Percentiles rank a stretch among this genome's conserved stretches.
Evolutionary conservation across 2,329 filamentous ascomycete genomes (phyloP).

Genomic region (Neonectria hederae): DNA sequence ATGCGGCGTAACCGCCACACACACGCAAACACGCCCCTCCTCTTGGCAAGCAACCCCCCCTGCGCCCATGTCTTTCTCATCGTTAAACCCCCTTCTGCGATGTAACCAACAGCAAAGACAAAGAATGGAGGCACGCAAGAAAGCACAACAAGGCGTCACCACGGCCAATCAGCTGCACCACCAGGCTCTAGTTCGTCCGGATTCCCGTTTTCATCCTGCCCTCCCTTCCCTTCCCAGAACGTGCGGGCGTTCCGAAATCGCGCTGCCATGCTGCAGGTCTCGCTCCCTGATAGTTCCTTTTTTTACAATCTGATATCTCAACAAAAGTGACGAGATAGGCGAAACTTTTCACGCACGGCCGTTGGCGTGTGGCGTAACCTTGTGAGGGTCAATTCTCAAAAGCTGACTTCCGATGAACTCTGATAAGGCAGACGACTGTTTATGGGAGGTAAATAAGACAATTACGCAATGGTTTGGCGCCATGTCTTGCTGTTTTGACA

Average conservation of each 20-base stretch:
- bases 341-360: slow-evolving; percentile 21
- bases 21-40: not conserved
- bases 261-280: slow-evolving; percentile 25
- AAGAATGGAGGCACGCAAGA: not conserved
- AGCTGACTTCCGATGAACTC: slow-evolving; percentile 12
- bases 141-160: not conserved
- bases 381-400: slow-evolving; percentile 17
- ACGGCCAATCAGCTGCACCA: slow-evolving; percentile 13
- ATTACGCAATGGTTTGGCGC: slow-evolving; percentile 11
- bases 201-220: slow-evolving; percentile 27
- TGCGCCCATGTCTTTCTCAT: not conserved
- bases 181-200: slow-evolving; percentile 14
- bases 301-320: slow-evolving; percentile 26
- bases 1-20: slow-evolving; percentile 20
- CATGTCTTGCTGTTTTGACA: not conserved
- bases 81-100: slow-evolving; percentile 2
- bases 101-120: slow-evolving; percentile 14
- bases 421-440: slow-evolving; percentile 12
- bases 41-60: not conserved
- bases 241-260: slow-evolving; percentile 33
- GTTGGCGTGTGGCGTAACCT: slow-evolving; percentile 34
- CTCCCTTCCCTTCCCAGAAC: slow-evolving; percentile 27
- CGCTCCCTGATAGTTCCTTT: slow-evolving; percentile 19
- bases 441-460: slow-evolving; percentile 3
- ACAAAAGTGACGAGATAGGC: slow-evolving; percentile 25